These are phyloP conservation scores for Solanum peruvianum DNA, from an alignment of 257 asterid genomes.

Conservation along the genomic window DNA sequence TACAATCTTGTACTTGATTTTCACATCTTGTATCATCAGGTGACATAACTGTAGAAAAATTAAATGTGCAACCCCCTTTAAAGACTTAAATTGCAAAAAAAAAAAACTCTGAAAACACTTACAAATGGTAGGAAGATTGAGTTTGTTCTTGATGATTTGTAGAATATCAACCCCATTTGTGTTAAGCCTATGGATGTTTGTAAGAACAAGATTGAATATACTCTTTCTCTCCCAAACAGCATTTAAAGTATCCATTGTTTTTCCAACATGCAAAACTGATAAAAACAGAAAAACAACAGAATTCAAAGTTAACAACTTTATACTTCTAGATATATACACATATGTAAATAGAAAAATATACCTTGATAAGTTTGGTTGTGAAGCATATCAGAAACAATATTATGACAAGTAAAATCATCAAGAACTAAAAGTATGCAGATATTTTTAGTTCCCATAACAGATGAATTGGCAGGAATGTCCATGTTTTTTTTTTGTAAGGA, in stretches of 20 bases:
- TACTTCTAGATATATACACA: too few species aligned
- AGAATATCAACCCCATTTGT: conserved; percentile 17
- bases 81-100: background rate
- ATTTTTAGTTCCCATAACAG: conserved; percentile 17
- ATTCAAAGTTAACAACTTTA: background rate
- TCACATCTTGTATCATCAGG: conserved; percentile 20
- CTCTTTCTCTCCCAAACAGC: conserved; percentile 32
- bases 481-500: background rate
- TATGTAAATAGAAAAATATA: background rate
- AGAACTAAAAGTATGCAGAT: conserved; percentile 38
- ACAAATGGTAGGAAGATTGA: conserved; percentile 28
- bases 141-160: conserved; percentile 11
- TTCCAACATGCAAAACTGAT: conserved; percentile 50
- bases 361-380: conserved; percentile 41
- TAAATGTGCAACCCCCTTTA: background rate
- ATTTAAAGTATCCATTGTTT: conserved; percentile 17
- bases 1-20: conserved; percentile 15
- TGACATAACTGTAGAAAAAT: conserved; percentile 31
- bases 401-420: conserved; percentile 30
- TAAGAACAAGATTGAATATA: conserved; percentile 28
- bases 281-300: background rate
- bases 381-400: conserved; percentile 37
- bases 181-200: conserved; percentile 39
- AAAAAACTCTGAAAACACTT: conserved; percentile 8
- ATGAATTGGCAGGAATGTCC: conserved; percentile 6